These are phyloP conservation scores for Pseudozyma sp. DNA, from an alignment of 1,284 basidiomycete genomes.

Conservation along the genomic window DNA sequence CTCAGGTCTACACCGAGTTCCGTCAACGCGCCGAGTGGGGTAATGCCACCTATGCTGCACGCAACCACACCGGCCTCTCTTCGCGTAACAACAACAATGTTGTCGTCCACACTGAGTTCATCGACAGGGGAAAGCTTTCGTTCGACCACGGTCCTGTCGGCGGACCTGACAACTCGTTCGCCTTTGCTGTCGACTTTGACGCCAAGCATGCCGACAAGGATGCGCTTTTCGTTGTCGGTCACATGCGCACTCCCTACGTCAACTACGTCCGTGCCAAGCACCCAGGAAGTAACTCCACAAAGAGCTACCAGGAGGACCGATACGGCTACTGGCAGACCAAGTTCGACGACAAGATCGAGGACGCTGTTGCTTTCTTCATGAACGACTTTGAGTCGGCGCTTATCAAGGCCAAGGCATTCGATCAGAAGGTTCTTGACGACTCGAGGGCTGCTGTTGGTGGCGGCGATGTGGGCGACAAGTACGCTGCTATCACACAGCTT, in stretches of 20 bases:
- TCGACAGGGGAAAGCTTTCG: slow-evolving; percentile 54
- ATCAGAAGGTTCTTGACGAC: slow-evolving; percentile 61
- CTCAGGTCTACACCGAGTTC: slow-evolving; percentile 61
- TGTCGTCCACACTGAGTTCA: slow-evolving; percentile 59
- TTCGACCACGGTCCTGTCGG: slow-evolving; percentile 53
- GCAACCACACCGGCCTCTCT: slow-evolving; percentile 53
- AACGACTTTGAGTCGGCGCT: slow-evolving; percentile 78
- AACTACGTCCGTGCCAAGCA: slow-evolving; percentile 59
- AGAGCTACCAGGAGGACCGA: slow-evolving; percentile 60
- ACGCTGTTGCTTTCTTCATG: slow-evolving; percentile 69
- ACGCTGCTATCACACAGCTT: slow-evolving; percentile 65
- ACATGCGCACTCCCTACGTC: slow-evolving; percentile 61
- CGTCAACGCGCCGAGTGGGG: slow-evolving; percentile 68
- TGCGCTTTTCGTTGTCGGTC: slow-evolving; percentile 61
- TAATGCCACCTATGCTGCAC: slow-evolving; percentile 58
- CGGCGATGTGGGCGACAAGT: slow-evolving; percentile 60
- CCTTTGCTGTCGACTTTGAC: slow-evolving; percentile 62
- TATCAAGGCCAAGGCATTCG: slow-evolving; percentile 70
- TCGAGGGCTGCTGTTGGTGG: slow-evolving; percentile 57
- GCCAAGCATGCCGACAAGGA: slow-evolving; percentile 51
- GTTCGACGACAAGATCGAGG: slow-evolving; percentile 67
- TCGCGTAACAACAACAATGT: slow-evolving; percentile 66
- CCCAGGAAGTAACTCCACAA: slow-evolving; percentile 42
- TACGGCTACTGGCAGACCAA: slow-evolving; percentile 65
- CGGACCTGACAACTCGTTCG: slow-evolving; percentile 65